These are phyloP conservation scores for Talaromyces sp. DNA, from an alignment of 2,329 filamentous ascomycete genomes.

Conservation along the genomic window DNA sequence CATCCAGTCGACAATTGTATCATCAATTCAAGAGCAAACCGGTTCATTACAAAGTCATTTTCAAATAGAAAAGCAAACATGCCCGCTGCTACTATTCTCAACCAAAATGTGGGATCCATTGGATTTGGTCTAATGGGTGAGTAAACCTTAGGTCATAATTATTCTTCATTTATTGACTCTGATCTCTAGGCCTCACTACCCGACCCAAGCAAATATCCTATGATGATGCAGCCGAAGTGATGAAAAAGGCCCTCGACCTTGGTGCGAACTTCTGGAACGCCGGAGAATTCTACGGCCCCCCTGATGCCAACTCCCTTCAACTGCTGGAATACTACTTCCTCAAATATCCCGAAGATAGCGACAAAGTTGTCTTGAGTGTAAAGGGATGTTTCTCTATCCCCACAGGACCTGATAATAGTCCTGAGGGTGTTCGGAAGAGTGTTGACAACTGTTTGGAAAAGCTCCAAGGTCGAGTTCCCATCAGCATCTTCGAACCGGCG, in stretches of 20 bases:
- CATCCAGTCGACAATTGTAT: not conserved
- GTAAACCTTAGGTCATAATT: slow-evolving; percentile 10
- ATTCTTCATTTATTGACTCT: not conserved
- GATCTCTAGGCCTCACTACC: not conserved
- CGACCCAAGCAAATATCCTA: not conserved
- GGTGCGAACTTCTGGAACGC: slow-evolving; percentile 25
- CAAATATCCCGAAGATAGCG: slow-evolving; percentile 58
- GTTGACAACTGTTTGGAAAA: slow-evolving; percentile 53
- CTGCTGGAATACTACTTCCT: slow-evolving; percentile 59
- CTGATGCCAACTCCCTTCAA: slow-evolving; percentile 52
- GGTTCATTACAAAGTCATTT: not conserved
- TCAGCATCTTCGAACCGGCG: slow-evolving; percentile 58
- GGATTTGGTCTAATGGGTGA: slow-evolving; percentile 55
- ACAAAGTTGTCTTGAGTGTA: slow-evolving; percentile 57
- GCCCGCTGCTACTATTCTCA: not conserved
- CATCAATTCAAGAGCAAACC: not conserved
- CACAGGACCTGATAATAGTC: slow-evolving; percentile 45
- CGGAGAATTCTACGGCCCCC: slow-evolving; percentile 47
- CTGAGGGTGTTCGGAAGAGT: slow-evolving; percentile 50
- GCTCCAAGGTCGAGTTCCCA: slow-evolving; percentile 35
- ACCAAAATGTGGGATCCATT: slow-evolving; percentile 39
- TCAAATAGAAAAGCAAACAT: not conserved
- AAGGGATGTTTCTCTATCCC: slow-evolving; percentile 50
- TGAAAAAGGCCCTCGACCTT: slow-evolving; percentile 49
- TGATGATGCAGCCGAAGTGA: slow-evolving; percentile 29